Base-by-base conservation (phyloP, 371 early-diverging fungal genomes). In the Mucor lusitanicus region DNA sequence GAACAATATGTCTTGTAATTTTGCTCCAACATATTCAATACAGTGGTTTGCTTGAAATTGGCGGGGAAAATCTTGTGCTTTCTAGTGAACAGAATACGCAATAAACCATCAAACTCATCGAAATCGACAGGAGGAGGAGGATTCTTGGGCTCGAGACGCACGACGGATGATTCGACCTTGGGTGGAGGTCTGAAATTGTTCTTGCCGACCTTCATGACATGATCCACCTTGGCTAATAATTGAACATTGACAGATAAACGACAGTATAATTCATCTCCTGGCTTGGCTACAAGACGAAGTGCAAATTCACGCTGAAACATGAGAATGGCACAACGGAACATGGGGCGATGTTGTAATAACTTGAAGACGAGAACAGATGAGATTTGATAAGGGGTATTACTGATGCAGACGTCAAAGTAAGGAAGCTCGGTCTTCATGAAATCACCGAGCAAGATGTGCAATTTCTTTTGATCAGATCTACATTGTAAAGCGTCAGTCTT, bases 281-380 rank as follows among this genome's bases (percentile, higher is more conserved):
- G 98, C 63, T 92, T 91, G 3, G 99, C 99, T 23, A 97, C 90
- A n/a, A 99, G 76, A 33, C 99, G 94, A 55, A 99, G 79, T 12
- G 99, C 99, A 81, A 99, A 99, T 85, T 99, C 99, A 72, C 97
- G 91, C 82, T 99, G 99, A 80, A 99, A 99, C 99, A 99, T 99
- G 63, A 99, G 95, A 64, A 97, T 90, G 0, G 98, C 95, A 69
- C 91, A 91, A 74, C 97, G 87, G 85, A 95, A 97, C 15, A 95
- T 71, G 4, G 98, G 97, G 44, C 97, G 90, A 75, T 97, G 99
- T 63, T 88, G 89, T 23, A 99, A 84, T 50, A 99, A 85, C 80
- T 99, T 99, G 83, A 99, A 98, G 1, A 95, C 90, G 39, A 99
- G 87, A 0, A 98, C 95, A 15, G 99, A 96, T 12, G 99, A 96